Evolutionary conservation across 1,284 basidiomycete species (phyloP).

Genomic region (Ceratobasidium sp.): DNA sequence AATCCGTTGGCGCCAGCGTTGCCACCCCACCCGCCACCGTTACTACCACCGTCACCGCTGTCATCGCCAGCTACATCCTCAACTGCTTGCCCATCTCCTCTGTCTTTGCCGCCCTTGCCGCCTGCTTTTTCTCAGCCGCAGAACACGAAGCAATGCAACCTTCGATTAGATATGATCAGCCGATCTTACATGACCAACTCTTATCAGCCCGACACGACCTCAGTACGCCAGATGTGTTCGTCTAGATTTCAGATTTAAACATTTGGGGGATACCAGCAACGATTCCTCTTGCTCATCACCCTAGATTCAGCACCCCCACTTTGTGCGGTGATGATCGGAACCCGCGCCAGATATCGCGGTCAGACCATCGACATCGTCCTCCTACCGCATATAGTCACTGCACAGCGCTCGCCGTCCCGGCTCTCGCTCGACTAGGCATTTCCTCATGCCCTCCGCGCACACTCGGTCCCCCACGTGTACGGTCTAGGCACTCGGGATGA

Average conservation of each 20-base stretch:
- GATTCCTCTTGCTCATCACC: slow-evolving; percentile 1
- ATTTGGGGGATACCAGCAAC: slow-evolving; percentile 6
- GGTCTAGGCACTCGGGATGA: slow-evolving; percentile 25
- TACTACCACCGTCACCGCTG: no score
- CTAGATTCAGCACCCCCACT: slow-evolving; percentile 27
- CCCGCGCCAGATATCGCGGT: slow-evolving; percentile 7
- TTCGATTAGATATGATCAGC: not conserved
- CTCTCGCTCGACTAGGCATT: slow-evolving; percentile 6
- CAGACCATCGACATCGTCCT: not conserved
- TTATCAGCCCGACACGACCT: slow-evolving; percentile 19
- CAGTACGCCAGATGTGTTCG: slow-evolving; percentile 33
- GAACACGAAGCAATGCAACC: not conserved
- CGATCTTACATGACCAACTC: not conserved
- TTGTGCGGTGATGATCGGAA: slow-evolving; percentile 40
- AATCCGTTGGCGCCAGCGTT: not conserved
- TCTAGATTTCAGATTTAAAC: slow-evolving; percentile 38
- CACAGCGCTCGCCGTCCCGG: slow-evolving; percentile 20
- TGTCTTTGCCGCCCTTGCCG: not conserved
- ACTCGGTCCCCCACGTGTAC: slow-evolving; percentile 37
- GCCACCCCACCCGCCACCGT: no score
- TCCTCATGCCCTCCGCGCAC: slow-evolving; percentile 38
- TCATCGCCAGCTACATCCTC: not conserved
- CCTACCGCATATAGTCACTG: slow-evolving; percentile 33
- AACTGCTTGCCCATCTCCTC: not conserved
- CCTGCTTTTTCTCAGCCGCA: not conserved